These are phyloP conservation scores for Quercus aquifolioides DNA, from an alignment of 306 rosid genomes.

Conservation along the genomic window DNA sequence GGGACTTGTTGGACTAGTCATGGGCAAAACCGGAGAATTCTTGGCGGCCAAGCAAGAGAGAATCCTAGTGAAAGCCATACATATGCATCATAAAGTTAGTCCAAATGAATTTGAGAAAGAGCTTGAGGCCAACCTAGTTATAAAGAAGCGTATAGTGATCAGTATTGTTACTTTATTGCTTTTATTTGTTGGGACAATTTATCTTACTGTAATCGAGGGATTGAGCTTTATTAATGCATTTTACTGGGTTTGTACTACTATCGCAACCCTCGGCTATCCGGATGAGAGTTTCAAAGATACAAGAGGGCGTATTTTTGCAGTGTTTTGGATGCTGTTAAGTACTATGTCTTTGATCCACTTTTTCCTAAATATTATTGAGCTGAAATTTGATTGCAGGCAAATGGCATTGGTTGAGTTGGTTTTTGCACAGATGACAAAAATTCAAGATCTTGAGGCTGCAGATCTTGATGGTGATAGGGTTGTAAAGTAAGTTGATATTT, in stretches of 20 bases:
- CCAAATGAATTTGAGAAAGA: neutral
- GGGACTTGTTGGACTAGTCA: neutral
- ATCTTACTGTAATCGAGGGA: neutral
- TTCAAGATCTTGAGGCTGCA: slow-evolving; percentile 81
- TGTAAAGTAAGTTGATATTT: slow-evolving; percentile 60
- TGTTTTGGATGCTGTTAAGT: slow-evolving; percentile 80
- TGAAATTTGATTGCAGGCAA: slow-evolving; percentile 60
- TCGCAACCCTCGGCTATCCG: slow-evolving; percentile 30
- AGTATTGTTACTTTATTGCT: neutral
- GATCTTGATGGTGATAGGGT: slow-evolving; percentile 67
- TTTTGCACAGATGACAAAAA: slow-evolving; percentile 53
- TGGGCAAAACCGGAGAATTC: neutral
- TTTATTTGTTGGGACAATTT: neutral
- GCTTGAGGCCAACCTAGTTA: neutral
- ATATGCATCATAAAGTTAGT: neutral
- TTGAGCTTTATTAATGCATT: neutral
- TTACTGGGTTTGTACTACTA: neutral
- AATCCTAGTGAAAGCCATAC: neutral
- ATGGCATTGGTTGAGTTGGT: slow-evolving; percentile 56
- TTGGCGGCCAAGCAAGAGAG: neutral
- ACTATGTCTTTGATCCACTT: slow-evolving; percentile 68
- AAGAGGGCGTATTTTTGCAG: slow-evolving; percentile 64
- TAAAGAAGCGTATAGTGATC: neutral
- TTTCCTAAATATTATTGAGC: slow-evolving; percentile 69
- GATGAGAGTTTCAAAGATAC: slow-evolving; percentile 80